These are phyloP conservation scores for Zizania latifolia DNA, from an alignment of 176 grass and related monocot species.

Conservation along the genomic window DNA sequence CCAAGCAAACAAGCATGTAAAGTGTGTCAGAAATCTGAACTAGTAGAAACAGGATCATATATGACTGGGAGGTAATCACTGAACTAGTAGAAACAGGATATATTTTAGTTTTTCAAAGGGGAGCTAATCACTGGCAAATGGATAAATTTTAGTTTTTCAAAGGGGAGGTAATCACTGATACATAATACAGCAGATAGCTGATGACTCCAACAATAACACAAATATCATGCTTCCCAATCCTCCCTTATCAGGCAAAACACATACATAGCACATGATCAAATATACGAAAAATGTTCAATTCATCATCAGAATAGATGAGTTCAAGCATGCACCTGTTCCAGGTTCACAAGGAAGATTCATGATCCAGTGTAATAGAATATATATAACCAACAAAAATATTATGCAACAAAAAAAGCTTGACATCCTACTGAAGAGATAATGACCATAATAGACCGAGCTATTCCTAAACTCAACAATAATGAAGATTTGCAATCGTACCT, in stretches of 20 bases:
- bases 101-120: conserved; percentile 11
- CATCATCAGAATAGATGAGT: not conserved
- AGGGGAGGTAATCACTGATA: not conserved
- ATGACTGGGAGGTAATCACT: not conserved
- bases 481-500: conserved; percentile 50
- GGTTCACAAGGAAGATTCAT: not conserved
- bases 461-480: not conserved
- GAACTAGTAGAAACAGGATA: no score
- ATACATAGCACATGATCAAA: not conserved
- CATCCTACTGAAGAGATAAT: not conserved
- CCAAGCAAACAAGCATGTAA: conserved; percentile 14
- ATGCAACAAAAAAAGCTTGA: conserved; percentile 3
- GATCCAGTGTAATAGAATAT: not conserved
- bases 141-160: conserved; percentile 4
- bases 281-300: not conserved
- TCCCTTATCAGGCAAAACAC: not conserved
- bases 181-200: not conserved
- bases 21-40: conserved; percentile 9
- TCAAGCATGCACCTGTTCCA: not conserved
- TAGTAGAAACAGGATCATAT: not conserved
- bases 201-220: not conserved
- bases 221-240: not conserved
- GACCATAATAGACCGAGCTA: not conserved
- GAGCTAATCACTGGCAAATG: conserved; percentile 1
- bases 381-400: not conserved